phyloP scores from a whole-genome alignment of 2,329 filamentous ascomycete species.

The Knoxdaviesia capensis region DNA sequence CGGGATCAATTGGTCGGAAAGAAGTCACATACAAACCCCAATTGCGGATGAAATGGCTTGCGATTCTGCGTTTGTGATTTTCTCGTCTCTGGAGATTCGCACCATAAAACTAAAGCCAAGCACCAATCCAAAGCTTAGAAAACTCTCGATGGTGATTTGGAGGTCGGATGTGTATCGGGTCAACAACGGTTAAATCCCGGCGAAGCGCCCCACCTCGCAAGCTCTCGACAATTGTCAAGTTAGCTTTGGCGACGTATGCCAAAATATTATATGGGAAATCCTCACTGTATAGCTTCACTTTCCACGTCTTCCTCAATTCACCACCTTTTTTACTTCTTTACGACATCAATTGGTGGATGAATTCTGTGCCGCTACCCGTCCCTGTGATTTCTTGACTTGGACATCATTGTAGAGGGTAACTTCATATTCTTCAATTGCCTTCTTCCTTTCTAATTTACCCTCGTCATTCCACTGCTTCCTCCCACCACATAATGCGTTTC shows the following conservation, averaged over 20 bases:
- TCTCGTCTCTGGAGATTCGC: no score
- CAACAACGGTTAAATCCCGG: no score
- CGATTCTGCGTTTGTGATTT: no score
- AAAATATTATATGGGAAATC: background rate
- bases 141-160: no score
- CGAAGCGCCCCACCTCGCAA: background rate
- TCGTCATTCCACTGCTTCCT: constrained; percentile 1
- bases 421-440: background rate
- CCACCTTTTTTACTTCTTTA: background rate
- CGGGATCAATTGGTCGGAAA: background rate
- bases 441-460: background rate
- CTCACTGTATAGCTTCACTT: background rate
- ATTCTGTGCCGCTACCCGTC: no score
- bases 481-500: constrained; percentile 54
- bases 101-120: no score
- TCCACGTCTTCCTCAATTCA: background rate
- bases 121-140: no score
- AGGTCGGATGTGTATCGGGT: no score
- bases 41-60: no score
- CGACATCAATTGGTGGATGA: no score
- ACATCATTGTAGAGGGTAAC: background rate
- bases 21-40: background rate
- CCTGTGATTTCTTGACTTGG: background rate
- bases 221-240: background rate
- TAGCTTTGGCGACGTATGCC: background rate